Percentiles rank a stretch among this genome's conserved stretches.
Conservation (phyloP, 2,329 filamentous ascomycete species). For the Hymenoscyphus fraxineus region DNA sequence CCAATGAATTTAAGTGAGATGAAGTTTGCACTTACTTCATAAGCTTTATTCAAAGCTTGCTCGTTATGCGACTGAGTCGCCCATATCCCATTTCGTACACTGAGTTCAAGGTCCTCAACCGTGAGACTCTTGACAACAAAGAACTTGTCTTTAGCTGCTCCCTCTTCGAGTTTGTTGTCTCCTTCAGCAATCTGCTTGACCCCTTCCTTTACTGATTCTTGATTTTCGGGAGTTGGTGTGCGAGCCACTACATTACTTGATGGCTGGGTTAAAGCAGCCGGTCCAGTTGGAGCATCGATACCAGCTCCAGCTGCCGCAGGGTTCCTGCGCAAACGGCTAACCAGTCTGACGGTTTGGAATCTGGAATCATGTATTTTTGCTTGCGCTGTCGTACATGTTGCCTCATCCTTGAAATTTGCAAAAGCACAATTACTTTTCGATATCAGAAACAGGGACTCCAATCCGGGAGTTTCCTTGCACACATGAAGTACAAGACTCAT, state of each 20-base stretch:
- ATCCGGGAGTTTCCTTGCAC: constrained; percentile 67
- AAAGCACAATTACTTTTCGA: constrained; percentile 98
- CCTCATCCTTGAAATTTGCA: constrained; percentile 86
- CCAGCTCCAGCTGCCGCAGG: constrained; percentile 37
- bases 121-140: constrained; percentile 94
- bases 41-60: constrained; percentile 75
- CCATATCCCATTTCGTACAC: constrained; percentile 85
- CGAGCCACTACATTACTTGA: constrained; percentile 23
- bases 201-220: constrained; percentile 25
- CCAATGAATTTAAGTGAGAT: constrained; percentile 12
- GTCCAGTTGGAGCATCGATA: constrained; percentile 30
- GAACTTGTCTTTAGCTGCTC: constrained; percentile 61
- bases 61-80: constrained; percentile 95
- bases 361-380: constrained; percentile 84
- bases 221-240: constrained; percentile 31
- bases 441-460: constrained; percentile 90
- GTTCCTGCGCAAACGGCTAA: constrained; percentile 72
- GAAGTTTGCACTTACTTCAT: constrained; percentile 54
- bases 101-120: constrained; percentile 82
- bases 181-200: constrained; percentile 14
- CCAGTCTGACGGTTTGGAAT: constrained; percentile 79
- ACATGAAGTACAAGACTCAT: constrained; percentile 88
- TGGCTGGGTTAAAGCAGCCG: constrained; percentile 28
- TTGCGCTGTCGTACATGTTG: constrained; percentile 71
- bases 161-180: constrained; percentile 9